Evolutionary conservation across 2,329 filamentous ascomycete species (phyloP), one percentile per base, ranked within the genome.

Genomic region (Claviceps fusiformis): DNA sequence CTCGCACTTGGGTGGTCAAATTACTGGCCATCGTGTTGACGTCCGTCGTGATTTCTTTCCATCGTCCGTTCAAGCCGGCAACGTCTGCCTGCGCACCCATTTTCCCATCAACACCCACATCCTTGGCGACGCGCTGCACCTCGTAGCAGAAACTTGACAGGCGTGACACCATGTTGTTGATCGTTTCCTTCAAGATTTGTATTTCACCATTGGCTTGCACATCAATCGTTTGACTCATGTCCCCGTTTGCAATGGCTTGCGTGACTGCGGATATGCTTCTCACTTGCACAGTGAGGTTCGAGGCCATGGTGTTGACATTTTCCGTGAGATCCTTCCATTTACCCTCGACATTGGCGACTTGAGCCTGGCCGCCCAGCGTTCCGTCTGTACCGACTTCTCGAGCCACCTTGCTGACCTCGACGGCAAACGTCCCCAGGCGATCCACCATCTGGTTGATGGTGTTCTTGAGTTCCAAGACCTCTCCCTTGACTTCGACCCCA

Each of bases 361-460:
- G 83, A 56, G 92, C 92, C 70, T 97, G 92, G 53, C 92, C 92
- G 62, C 92, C 92, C 45, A 97, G 81, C 51, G 90, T 92, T 61
- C 92, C 92, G 70, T 97, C 92, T 2, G 92, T 97, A 62, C 92
- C 92, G 75, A 97, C 92, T 72, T 97, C 92, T 68, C 89, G 86
- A 51, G 92, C 92, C 60, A 97, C 85, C 68, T 93, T 91, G 68
- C 92, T 96, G 67, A 97, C 92, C 70, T 97, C 91, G 62, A 93
- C 93, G 56, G 92, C 92, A 68, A 97, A 97, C 49, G 92, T 92
- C 62, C 95, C 89, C 48, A 97, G 78, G 64, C 95, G 90, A 70
- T 97, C 92, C 68, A 97, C 93, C 92, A 97, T 97, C 66, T 88
- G 95, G 71, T 97, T 97, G 75, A 97, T 97, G 8, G 92, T 98